Evolutionary conservation across 192 early-diverging fungal genomes (phyloP), one percentile per base, ranked within the genome.

Genomic region (Fimicolochytrium jonesii): DNA sequence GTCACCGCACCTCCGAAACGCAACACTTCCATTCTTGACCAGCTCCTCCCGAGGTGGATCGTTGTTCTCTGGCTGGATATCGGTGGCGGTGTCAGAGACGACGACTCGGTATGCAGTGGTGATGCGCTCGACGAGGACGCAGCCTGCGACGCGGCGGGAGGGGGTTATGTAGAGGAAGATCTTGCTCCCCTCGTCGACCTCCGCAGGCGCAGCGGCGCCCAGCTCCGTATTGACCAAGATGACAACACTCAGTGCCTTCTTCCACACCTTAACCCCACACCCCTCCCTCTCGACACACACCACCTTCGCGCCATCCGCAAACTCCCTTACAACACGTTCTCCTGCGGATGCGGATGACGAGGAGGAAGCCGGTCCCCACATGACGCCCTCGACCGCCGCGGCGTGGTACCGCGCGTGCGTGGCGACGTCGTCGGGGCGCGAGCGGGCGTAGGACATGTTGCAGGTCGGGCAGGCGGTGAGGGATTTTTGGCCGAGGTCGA

Each of bases 121-220:
- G 29, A 79, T 74, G n/a, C 37, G 29, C 54, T 83, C 77, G 1
- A 72, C 81, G 29, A 79, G 64, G 25, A 72, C 64, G 35, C 81
- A 83, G 7, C 77, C 81, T 1, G 65, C 56, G 11, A 77, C 72
- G 17, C 41, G 51, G n/a, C 59, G 30, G 10, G 22, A 25, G 17
- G 62, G 43, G 1, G 73, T 55, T 0, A 80, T 45, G 35, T 67
- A 72, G 15, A 83, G 26, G 37, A 75, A 76, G 6, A 80, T 54
- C 67, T 78, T 25, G n/a, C 46, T 18, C 23, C 13, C 37, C 9
- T 9, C 9, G 17, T 17, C 37, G 37, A 39, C 9, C n/a, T n/a
- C n/a, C n/a, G n/a, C n/a, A n/a, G n/a, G n/a, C n/a, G 50, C 17
- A 15, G 37, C 52, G 2, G 62, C 18, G 1, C 62, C 62, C 17